Evolutionary conservation across 2,329 filamentous ascomycete genomes (phyloP).

Genomic region (Bipolaris oryzae): DNA sequence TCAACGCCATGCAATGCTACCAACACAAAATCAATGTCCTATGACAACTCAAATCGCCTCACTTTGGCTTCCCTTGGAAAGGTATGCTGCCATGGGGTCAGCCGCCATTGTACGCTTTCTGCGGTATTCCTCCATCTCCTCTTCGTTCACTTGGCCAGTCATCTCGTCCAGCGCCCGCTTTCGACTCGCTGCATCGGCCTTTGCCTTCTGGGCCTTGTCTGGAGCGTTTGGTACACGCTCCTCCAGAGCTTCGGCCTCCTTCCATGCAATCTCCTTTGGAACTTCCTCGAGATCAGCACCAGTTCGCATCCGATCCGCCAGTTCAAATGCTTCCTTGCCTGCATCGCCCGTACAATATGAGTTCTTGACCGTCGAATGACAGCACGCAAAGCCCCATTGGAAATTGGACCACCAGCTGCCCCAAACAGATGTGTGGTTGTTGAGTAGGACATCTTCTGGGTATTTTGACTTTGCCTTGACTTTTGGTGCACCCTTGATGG

Average conservation of each 20-base stretch:
- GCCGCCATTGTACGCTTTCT: conserved; percentile 73
- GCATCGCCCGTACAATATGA: conserved; percentile 96
- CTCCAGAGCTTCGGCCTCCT: conserved; percentile 49
- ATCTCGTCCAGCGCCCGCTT: conserved; percentile 82
- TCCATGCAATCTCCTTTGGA: conserved; percentile 50
- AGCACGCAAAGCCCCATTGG: conserved; percentile 95
- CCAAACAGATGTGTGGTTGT: conserved; percentile 93
- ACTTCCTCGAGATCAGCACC: conserved; percentile 54
- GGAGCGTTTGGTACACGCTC: conserved; percentile 54
- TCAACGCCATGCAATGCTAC: conserved; percentile 46
- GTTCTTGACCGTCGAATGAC: conserved; percentile 91
- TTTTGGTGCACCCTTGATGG: conserved; percentile 85
- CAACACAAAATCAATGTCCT: conserved; percentile 21
- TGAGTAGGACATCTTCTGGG: conserved; percentile 80
- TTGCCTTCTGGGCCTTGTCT: conserved; percentile 50
- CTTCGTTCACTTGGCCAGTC: conserved; percentile 76
- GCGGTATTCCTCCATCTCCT: conserved; percentile 85
- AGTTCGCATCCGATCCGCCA: conserved; percentile 67
- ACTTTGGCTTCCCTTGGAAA: conserved; percentile 70
- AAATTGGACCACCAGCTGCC: conserved; percentile 98
- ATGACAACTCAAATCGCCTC: conserved; percentile 57
- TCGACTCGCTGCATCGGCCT: conserved; percentile 55
- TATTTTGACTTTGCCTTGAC: conserved; percentile 87
- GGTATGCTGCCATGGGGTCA: conserved; percentile 84
- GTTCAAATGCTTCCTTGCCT: conserved; percentile 80